Evolutionary conservation across 2,329 filamentous ascomycete genomes (phyloP).

Genomic region (Ceratocystis destructans): DNA sequence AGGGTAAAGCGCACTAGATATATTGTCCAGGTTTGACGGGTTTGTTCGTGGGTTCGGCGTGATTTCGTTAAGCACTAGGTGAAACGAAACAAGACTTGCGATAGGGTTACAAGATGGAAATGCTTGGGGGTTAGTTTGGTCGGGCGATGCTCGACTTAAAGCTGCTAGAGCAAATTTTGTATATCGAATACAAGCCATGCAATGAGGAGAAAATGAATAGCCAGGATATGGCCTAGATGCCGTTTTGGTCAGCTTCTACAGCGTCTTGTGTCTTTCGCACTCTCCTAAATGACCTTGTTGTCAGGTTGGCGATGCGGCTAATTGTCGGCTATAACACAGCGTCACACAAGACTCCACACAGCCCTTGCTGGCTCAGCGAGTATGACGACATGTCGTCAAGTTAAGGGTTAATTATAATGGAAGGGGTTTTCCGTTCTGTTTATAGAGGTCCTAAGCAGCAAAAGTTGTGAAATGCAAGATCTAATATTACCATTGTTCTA

Average conservation of each 20-base stretch:
- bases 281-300: slow-evolving; percentile 2
- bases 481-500: neutral
- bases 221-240: neutral
- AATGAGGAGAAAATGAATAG: neutral
- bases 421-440: neutral
- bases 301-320: slow-evolving; percentile 6
- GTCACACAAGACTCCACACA: neutral
- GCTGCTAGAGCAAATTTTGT: neutral
- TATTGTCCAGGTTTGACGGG: neutral
- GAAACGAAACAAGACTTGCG: too few relatives aligned
- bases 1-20: neutral
- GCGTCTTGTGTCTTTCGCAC: neutral
- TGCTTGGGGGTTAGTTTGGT: too few relatives aligned
- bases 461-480: neutral
- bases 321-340: neutral
- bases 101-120: too few relatives aligned
- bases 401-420: neutral
- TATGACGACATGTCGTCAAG: neutral
- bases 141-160: neutral
- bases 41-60: neutral
- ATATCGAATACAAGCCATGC: neutral
- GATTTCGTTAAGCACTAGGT: too few relatives aligned
- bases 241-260: neutral
- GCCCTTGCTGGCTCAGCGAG: neutral
- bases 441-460: neutral